A percentile compares a stretch with the other conserved stretches of the same genome.
Conservation (phyloP, 257 asterid genomes). For the Eustoma russellianum region DNA sequence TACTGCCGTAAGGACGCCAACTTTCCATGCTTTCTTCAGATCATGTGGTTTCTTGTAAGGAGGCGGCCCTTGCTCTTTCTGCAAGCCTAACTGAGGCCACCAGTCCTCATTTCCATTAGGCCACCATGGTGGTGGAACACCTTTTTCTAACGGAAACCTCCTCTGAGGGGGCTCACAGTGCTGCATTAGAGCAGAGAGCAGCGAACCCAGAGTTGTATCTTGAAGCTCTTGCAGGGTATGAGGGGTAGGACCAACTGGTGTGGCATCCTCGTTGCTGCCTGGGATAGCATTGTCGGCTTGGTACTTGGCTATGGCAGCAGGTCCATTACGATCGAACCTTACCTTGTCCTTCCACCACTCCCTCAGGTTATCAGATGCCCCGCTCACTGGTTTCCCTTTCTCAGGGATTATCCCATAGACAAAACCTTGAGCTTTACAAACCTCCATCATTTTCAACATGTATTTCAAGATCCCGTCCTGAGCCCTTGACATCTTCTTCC, state of each 20-base stretch:
- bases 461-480: slow-evolving; percentile 89
- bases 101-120: slow-evolving; percentile 76
- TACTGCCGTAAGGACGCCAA: slow-evolving; percentile 74
- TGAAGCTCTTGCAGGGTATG: slow-evolving; percentile 84
- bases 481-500: slow-evolving; percentile 94
- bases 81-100: slow-evolving; percentile 79
- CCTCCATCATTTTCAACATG: slow-evolving; percentile 94
- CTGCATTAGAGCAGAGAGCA: slow-evolving; percentile 80
- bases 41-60: slow-evolving; percentile 97
- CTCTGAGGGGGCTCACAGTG: slow-evolving; percentile 93
- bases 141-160: slow-evolving; percentile 77
- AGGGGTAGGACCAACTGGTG: slow-evolving; percentile 54
- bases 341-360: slow-evolving; percentile 98
- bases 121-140: slow-evolving; percentile 94
- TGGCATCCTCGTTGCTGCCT: slow-evolving; percentile 29
- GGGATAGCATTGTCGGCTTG: slow-evolving; percentile 41
- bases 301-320: slow-evolving; percentile 66
- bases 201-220: slow-evolving; percentile 79
- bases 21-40: slow-evolving; percentile 78
- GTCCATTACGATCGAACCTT: slow-evolving; percentile 75
- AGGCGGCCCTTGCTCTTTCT: slow-evolving; percentile 55
- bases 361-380: slow-evolving; percentile 78
- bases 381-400: slow-evolving; percentile 87
- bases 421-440: slow-evolving; percentile 87
- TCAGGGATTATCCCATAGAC: slow-evolving; percentile 94